A percentile compares a stretch with the other conserved stretches of the same genome.
Conservation (phyloP, 257 asterid genomes). For the Salvia hispanica region DNA sequence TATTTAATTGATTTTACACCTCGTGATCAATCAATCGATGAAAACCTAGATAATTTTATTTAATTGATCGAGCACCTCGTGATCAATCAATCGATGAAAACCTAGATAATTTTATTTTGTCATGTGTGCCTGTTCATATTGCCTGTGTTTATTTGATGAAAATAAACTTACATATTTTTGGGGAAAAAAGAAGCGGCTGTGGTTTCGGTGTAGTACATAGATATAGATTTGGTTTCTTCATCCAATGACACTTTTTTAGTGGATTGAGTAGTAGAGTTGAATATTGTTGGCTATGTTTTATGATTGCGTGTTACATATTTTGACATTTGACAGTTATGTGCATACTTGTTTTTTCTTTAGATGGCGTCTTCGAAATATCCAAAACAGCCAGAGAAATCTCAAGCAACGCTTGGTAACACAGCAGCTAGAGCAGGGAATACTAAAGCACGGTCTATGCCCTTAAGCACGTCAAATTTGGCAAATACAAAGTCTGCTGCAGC, state of each 20-base stretch:
- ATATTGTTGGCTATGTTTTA: constrained; percentile 4
- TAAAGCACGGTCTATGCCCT: constrained; percentile 35
- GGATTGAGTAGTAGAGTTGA: not conserved
- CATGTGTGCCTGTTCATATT: no score
- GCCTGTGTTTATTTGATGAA: no score
- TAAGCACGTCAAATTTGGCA: constrained; percentile 37
- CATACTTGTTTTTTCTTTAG: constrained; percentile 33
- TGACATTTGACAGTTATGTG: not conserved
- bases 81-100: no score
- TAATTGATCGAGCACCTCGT: no score
- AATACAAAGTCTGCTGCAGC: constrained; percentile 58
- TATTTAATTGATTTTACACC: no score
- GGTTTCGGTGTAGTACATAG: no score
- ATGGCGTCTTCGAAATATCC: constrained; percentile 56
- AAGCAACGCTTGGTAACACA: constrained; percentile 48
- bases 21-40: no score
- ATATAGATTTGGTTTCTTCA: not conserved
- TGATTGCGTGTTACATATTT: not conserved
- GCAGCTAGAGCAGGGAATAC: constrained; percentile 53
- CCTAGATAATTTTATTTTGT: no score
- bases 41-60: no score
- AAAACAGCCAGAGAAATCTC: constrained; percentile 75
- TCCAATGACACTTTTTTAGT: not conserved
- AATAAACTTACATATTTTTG: no score
- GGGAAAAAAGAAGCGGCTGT: no score